phyloP scores from a whole-genome alignment of 352 stramenopile genomes.

The Phytophthora macrochlamydospora region DNA sequence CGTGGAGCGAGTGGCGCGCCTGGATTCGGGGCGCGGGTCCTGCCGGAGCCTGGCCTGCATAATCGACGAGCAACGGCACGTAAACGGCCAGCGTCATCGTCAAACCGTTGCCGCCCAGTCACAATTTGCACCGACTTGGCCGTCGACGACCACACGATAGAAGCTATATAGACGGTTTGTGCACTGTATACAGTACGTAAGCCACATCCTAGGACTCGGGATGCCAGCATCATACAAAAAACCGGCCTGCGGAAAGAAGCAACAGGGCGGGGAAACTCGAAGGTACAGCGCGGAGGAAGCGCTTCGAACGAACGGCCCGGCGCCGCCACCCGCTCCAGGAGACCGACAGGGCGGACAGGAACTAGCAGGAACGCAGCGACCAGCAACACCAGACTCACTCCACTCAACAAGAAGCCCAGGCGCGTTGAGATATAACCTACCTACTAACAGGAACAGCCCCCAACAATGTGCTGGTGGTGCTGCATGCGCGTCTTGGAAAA shows the following conservation, averaged over 20 bases:
- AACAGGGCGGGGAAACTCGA: not conserved
- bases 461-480: conserved; percentile 84
- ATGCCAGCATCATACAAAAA: not conserved
- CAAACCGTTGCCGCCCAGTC: not conserved
- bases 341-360: not conserved
- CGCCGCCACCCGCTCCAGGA: not conserved
- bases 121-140: not conserved
- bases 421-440: not conserved
- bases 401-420: conserved; percentile 1
- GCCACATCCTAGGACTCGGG: not conserved
- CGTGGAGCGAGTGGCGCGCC: no score
- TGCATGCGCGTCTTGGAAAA: conserved; percentile 89
- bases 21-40: no score
- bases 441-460: not conserved
- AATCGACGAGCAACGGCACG: not conserved
- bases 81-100: not conserved
- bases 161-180: not conserved
- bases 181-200: no score
- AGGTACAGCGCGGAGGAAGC: not conserved
- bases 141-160: not conserved
- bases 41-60: not conserved
- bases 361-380: no score
- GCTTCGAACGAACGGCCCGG: conserved; percentile 2
- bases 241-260: conserved; percentile 1
- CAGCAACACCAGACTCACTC: not conserved